Evolutionary conservation across 148 eudicot genomes (phyloP), one percentile per base, ranked within the genome.

Genomic region (Gaultheria prostrata): DNA sequence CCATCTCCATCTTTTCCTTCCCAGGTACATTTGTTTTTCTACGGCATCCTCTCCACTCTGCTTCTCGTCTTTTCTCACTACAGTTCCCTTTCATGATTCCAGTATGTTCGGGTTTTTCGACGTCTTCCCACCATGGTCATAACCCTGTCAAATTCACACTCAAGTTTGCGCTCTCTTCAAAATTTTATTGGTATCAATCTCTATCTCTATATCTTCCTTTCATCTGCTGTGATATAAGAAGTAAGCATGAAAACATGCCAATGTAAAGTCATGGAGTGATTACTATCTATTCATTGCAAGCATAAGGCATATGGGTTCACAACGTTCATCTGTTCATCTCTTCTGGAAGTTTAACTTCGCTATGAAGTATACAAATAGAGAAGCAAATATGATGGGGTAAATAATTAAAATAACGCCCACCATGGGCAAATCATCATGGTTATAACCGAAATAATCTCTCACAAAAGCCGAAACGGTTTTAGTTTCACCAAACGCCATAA

Each of bases 301-400:
- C 3, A 15, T 3, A 17, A 50, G 13, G 13, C 54, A 50, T 50
- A 13, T 50, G 2, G 54, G 1, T 50, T 50, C 20, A 15, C 4
- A 35, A 74, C 57, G 76, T 71, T 88, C 84, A 92, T 84, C 97
- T 92, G 86, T 85, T 88, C n/a, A n/a, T n/a, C n/a, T n/a, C n/a
- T n/a, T n/a, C n/a, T 95, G 98, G 76, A 91, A 93, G 86, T 93
- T 95, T 49, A 93, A 84, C 85, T 88, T 93, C 28, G 87, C 89
- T 15, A 93, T 88, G 78, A 89, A 90, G 81, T 35, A 88, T 5
- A 89, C 91, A 70, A 93, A 95, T 17, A 92, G 85, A 53, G 86
- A 89, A 76, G 93, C 97, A 82, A 92, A 89, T 33, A 80, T 39
- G 67, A 95, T 63, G 24, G 98, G 95, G 79, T 84, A 93, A 20